Percentiles rank a stretch among this genome's conserved stretches.
Conservation (phyloP, 2,329 filamentous ascomycete genomes). For the Phaeophleospora eucalypticola region DNA sequence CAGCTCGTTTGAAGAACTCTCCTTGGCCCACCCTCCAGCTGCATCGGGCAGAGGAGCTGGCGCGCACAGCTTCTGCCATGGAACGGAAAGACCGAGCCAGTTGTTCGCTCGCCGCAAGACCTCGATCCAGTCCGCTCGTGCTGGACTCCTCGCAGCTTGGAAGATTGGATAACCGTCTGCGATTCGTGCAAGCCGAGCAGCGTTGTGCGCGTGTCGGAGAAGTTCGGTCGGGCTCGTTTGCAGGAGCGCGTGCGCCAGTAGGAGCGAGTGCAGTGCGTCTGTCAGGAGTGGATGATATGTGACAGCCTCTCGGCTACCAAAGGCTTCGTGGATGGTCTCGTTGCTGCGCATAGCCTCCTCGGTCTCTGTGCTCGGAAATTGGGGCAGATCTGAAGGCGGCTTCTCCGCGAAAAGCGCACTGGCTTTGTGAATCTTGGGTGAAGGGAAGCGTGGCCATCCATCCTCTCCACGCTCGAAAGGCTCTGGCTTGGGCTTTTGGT, state of each 20-base stretch:
- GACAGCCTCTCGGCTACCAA: slow-evolving; percentile 57
- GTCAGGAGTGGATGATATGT: slow-evolving; percentile 79
- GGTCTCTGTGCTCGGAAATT: slow-evolving; percentile 53
- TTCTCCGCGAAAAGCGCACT: slow-evolving; percentile 67
- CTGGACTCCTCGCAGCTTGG: slow-evolving; percentile 65
- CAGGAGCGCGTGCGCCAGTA: slow-evolving; percentile 73
- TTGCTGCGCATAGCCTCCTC: slow-evolving; percentile 25
- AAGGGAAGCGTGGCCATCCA: slow-evolving; percentile 45
- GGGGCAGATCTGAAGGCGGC: slow-evolving; percentile 62
- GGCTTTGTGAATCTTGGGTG: slow-evolving; percentile 51
- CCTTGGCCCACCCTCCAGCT: slow-evolving; percentile 32
- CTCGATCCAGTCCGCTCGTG: slow-evolving; percentile 76
- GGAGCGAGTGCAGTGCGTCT: slow-evolving; percentile 72
- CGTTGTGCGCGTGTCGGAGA: slow-evolving; percentile 76
- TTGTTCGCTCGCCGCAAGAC: slow-evolving; percentile 63
- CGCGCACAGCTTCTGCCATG: slow-evolving; percentile 68
- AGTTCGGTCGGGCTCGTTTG: slow-evolving; percentile 77
- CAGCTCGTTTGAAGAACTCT: slow-evolving; percentile 15
- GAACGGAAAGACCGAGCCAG: slow-evolving; percentile 61
- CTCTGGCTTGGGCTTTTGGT: slow-evolving; percentile 30
- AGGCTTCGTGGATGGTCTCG: slow-evolving; percentile 29
- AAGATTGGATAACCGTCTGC: slow-evolving; percentile 79
- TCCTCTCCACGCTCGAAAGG: slow-evolving; percentile 33
- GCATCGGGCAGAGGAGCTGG: slow-evolving; percentile 41
- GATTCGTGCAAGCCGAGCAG: slow-evolving; percentile 67